phyloP scores from a whole-genome alignment of 352 stramenopile species.

The Globisporangium rhizosaccharum region DNA sequence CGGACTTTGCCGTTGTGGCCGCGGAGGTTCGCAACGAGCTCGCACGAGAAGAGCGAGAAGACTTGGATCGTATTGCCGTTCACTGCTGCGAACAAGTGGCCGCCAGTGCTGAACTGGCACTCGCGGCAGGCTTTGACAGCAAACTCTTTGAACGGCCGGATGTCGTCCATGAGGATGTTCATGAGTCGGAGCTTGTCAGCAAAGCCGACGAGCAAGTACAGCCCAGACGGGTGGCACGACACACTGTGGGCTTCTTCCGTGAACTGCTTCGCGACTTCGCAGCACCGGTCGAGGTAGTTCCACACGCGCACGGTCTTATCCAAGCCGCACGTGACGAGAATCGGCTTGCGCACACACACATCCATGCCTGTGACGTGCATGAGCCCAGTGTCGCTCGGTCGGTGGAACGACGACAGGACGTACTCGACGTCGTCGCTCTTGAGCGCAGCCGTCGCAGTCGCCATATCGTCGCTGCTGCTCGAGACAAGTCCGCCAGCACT shows the following conservation, averaged over 20 bases:
- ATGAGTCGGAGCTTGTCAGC: constrained; percentile 87
- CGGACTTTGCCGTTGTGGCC: constrained; percentile 93
- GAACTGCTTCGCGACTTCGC: constrained; percentile 87
- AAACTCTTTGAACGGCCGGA: constrained; percentile 82
- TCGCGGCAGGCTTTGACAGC: constrained; percentile 76
- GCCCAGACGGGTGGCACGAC: constrained; percentile 86
- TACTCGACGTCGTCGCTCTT: constrained; percentile 69
- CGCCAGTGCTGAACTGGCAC: constrained; percentile 82
- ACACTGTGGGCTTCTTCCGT: constrained; percentile 87
- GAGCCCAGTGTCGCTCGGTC: constrained; percentile 47
- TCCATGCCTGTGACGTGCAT: constrained; percentile 86
- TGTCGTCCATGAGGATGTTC: constrained; percentile 91
- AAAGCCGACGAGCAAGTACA: constrained; percentile 89
- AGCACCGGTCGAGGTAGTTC: constrained; percentile 90
- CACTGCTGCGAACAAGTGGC: constrained; percentile 91
- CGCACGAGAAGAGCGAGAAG: constrained; percentile 90
- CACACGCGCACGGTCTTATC: constrained; percentile 89
- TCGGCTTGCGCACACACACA: constrained; percentile 89
- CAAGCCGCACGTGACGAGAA: constrained; percentile 86
- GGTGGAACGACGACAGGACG: constrained; percentile 67
- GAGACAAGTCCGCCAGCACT: constrained; percentile 1
- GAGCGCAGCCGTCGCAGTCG: constrained; percentile 10
- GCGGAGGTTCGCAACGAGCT: constrained; percentile 86
- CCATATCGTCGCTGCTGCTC: constrained; percentile 15
- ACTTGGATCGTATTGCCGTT: constrained; percentile 92